phyloP scores from a whole-genome alignment of 2,329 filamentous ascomycete genomes.

The Claviceps arundinis region DNA sequence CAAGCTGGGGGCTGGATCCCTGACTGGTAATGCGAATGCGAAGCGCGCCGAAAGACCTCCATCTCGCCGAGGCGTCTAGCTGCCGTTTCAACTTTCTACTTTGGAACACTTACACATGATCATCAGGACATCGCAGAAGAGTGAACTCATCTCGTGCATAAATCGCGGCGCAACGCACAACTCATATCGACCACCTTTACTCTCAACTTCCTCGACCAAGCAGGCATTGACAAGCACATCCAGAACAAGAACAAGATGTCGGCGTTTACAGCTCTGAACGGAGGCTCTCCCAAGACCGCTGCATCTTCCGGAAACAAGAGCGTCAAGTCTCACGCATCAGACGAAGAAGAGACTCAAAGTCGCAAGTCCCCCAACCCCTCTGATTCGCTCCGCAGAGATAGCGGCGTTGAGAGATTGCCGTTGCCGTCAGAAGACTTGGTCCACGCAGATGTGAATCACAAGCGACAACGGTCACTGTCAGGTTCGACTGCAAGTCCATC shows the following conservation, averaged over 20 bases:
- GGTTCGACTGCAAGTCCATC: slow-evolving; percentile 33
- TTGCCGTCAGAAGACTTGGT: slow-evolving; percentile 27
- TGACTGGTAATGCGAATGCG: background rate
- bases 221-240: background rate
- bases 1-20: slow-evolving; percentile 6
- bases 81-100: background rate
- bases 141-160: background rate
- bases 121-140: background rate
- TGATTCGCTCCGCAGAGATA: slow-evolving; percentile 22
- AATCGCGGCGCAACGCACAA: background rate
- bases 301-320: slow-evolving; percentile 20
- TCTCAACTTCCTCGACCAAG: background rate
- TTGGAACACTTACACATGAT: background rate
- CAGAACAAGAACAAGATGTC: slow-evolving; percentile 24
- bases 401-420: slow-evolving; percentile 29
- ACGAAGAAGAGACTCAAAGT: background rate
- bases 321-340: slow-evolving; percentile 10
- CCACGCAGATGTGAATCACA: slow-evolving; percentile 38
- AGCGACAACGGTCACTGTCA: slow-evolving; percentile 60
- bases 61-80: slow-evolving; percentile 6
- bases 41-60: slow-evolving; percentile 2
- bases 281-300: slow-evolving; percentile 31
- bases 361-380: slow-evolving; percentile 13
- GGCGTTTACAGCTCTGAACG: slow-evolving; percentile 39
- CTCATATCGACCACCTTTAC: background rate